A percentile compares a stretch with the other conserved stretches of the same genome.
These are phyloP conservation scores for Discostella pseudostelligera DNA, from an alignment of 108 stramenopile genomes.

Conservation along the genomic window DNA sequence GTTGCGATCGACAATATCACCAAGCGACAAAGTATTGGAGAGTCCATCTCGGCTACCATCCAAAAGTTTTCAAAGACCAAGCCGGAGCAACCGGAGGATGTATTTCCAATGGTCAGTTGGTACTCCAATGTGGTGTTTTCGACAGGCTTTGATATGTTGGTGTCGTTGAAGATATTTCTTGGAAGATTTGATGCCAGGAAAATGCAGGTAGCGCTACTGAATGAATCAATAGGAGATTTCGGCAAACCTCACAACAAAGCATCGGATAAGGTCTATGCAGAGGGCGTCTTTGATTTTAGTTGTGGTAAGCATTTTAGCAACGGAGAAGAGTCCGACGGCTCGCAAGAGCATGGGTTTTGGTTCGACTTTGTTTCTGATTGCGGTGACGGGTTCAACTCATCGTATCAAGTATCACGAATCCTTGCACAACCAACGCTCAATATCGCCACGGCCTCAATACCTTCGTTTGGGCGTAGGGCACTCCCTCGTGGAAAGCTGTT, in stretches of 20 bases:
- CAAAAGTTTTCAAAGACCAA: constrained; percentile 35
- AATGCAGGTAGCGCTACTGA: constrained; percentile 52
- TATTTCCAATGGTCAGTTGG: constrained; percentile 63
- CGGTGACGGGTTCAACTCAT: constrained; percentile 66
- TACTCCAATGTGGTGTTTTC: constrained; percentile 46
- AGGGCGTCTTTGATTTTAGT: constrained; percentile 49
- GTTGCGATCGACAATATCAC: neutral
- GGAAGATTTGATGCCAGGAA: constrained; percentile 61
- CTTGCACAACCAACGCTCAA: constrained; percentile 58
- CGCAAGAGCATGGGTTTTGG: constrained; percentile 49
- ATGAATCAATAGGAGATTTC: neutral
- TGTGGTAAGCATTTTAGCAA: neutral
- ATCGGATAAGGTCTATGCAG: too few relatives aligned
- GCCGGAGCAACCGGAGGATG: constrained; percentile 44
- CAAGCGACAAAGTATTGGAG: constrained; percentile 6
- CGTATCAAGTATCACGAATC: constrained; percentile 56
- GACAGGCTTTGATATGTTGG: constrained; percentile 39
- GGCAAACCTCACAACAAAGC: constrained; percentile 9
- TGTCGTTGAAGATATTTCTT: constrained; percentile 57
- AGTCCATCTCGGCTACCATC: constrained; percentile 38
- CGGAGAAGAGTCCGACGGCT: constrained; percentile 2
- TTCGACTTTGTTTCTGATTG: constrained; percentile 67
- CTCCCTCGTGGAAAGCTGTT: constrained; percentile 59
- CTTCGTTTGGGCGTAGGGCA: constrained; percentile 1
- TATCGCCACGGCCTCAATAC: constrained; percentile 21